Base-by-base conservation (phyloP, 164 flowering plant species). In the Magnolia kwangsiensis region DNA sequence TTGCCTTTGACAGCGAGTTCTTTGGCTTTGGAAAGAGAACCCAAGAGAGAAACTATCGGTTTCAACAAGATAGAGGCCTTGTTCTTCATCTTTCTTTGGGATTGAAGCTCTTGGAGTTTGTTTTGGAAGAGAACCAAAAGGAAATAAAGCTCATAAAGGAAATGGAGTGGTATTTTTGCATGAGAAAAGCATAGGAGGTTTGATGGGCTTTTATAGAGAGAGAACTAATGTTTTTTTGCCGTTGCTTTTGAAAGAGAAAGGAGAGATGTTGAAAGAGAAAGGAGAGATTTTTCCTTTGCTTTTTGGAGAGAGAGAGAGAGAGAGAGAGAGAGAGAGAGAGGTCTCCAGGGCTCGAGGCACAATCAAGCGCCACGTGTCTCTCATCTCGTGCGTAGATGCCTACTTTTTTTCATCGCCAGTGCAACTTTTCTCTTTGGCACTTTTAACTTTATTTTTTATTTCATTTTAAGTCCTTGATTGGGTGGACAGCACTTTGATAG, bases 1-100 rank as follows among this genome's bases (percentile, higher is more conserved):
- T 85, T 88, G 80, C 74, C 75, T 86, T 86, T 91, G 20, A 89
- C 68, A 10, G 89, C 87, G 73, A 82, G 8, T 8, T 85, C 75
- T 73, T 85, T 91, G 31, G 90, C 82, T 78, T 85, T 88, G 4
- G 87, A 82, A 55, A 87, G 76, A 18, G 87, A 63, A 1, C 74
- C 79, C 71, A 89, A 18, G 10, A 81, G 81, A n/a, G 82, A 63
- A 8, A 87, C 37, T 5, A 89, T 73, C 74, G 85, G 80, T 77
- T 87, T 91, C 78, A 91, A 37, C 74, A 89, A 79, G 3, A 72
- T 74, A n/a, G 86, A 81, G 4, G 87, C 87, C 64, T 49, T 80
- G 85, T 75, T 87, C 93, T 86, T 90, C 93, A 88, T 88, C 69
- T 74, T 79, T 51, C 11, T 64, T 21, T 58, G 63, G 19, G 24